Percentiles rank a stretch among this genome's conserved stretches.
These are phyloP conservation scores for Physcia stellaris DNA, from an alignment of 495 filamentous ascomycete genomes.

Conservation along the genomic window DNA sequence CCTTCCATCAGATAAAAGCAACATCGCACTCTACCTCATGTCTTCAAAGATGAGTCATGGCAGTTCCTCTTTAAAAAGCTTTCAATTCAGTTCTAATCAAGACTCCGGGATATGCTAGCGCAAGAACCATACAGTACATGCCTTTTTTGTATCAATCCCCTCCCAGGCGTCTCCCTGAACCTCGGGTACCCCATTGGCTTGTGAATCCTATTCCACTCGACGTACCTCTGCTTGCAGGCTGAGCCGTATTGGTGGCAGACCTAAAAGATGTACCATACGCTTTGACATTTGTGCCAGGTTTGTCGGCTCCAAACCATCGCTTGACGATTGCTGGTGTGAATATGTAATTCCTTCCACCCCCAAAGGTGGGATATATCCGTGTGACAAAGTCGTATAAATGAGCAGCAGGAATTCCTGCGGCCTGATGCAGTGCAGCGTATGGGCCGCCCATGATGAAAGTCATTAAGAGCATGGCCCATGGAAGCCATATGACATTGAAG, in stretches of 20 bases:
- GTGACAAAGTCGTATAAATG: conserved; percentile 80
- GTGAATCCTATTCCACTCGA: conserved; percentile 26
- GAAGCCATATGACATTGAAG: conserved; percentile 60
- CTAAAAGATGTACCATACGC: conserved; percentile 47
- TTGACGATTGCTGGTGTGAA: conserved; percentile 53
- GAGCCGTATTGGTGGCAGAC: conserved; percentile 15
- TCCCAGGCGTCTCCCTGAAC: conserved; percentile 56
- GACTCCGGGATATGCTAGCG: too few relatives aligned
- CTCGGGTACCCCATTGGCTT: conserved; percentile 48
- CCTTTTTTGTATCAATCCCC: too few relatives aligned
- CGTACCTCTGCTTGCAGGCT: conserved; percentile 17
- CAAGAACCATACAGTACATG: too few relatives aligned
- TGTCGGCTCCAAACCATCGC: conserved; percentile 40
- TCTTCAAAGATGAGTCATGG: too few relatives aligned
- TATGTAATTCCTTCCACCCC: conserved; percentile 59
- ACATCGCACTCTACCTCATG: too few relatives aligned
- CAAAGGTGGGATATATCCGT: conserved; percentile 69
- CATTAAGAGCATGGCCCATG: conserved; percentile 58
- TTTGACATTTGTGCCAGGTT: conserved; percentile 22
- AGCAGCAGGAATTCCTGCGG: conserved; percentile 62
- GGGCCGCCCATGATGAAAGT: conserved; percentile 46
- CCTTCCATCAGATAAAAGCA: too few relatives aligned
- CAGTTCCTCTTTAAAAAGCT: too few relatives aligned
- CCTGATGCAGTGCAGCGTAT: conserved; percentile 35
- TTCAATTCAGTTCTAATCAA: too few relatives aligned